phyloP scores from a whole-genome alignment of 2,329 filamentous ascomycete genomes.

The Didymella exigua region DNA sequence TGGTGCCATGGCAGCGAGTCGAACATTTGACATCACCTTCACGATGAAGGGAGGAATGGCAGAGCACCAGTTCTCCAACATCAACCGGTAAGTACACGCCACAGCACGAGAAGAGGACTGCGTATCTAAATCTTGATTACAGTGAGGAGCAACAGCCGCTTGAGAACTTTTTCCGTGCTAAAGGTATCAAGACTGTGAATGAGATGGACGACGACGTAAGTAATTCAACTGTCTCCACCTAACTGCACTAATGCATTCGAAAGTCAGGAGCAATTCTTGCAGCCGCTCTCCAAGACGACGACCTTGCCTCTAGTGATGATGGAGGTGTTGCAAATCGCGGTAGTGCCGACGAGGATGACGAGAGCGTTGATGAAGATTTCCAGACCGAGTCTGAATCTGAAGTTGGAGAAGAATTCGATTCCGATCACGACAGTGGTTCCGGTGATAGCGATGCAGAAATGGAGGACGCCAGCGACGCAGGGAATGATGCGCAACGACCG shows the following conservation, averaged over 20 bases:
- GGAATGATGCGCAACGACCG: constrained; percentile 59
- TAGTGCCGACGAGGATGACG: constrained; percentile 93
- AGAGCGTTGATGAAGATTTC: constrained; percentile 96
- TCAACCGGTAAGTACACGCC: constrained; percentile 70
- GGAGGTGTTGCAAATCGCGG: constrained; percentile 79
- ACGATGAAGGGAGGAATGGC: constrained; percentile 84
- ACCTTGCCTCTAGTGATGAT: constrained; percentile 77
- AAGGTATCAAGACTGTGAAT: constrained; percentile 95
- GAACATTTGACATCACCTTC: constrained; percentile 97
- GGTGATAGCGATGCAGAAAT: constrained; percentile 69
- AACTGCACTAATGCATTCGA: constrained; percentile 31
- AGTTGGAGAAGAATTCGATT: constrained; percentile 95
- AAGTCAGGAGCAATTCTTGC: constrained; percentile 68
- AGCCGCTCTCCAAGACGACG: constrained; percentile 81
- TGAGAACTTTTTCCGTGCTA: constrained; percentile 97
- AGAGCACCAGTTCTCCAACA: constrained; percentile 97
- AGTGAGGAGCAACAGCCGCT: constrained; percentile 92
- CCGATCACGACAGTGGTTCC: constrained; percentile 83
- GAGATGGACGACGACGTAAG: constrained; percentile 96
- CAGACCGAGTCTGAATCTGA: constrained; percentile 89
- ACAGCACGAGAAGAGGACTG: not conserved
- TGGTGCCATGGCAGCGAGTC: constrained; percentile 88
- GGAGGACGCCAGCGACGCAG: constrained; percentile 63
- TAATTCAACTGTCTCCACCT: constrained; percentile 11
- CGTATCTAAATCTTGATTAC: constrained; percentile 32